phyloP scores from a whole-genome alignment of 1,284 basidiomycete genomes.

The Cryptococcus depauperatus region DNA sequence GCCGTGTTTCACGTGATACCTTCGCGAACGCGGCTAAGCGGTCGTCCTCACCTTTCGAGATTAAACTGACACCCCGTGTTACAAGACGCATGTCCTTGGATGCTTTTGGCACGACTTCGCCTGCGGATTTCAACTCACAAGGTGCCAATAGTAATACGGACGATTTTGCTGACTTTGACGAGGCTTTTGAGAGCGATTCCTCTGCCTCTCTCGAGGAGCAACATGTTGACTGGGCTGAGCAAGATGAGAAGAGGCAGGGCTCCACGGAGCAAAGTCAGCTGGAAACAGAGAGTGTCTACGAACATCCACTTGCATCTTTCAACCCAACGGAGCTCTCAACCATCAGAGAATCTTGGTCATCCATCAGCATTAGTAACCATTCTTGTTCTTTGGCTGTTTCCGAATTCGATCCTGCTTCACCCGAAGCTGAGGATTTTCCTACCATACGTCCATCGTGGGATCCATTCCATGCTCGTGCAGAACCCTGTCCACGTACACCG shows the following conservation, averaged over 20 bases:
- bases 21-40: slow-evolving; percentile 15
- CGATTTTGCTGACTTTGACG: slow-evolving; percentile 5
- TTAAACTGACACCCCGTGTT: slow-evolving; percentile 28
- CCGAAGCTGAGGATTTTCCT: not conserved
- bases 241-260: not conserved
- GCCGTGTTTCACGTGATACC: slow-evolving; percentile 3
- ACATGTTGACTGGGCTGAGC: not conserved
- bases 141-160: slow-evolving; percentile 8
- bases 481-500: slow-evolving; percentile 2
- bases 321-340: slow-evolving; percentile 17
- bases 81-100: slow-evolving; percentile 34
- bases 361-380: not conserved
- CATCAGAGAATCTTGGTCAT: slow-evolving; percentile 14
- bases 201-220: too few species aligned
- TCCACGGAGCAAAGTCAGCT: not conserved
- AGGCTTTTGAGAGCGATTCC: not conserved
- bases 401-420: not conserved
- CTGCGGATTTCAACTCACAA: not conserved
- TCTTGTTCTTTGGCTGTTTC: too few species aligned
- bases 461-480: not conserved
- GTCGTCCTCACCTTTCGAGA: slow-evolving; percentile 31
- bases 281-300: not conserved
- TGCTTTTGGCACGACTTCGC: slow-evolving; percentile 25
- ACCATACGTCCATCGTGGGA: not conserved
- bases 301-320: slow-evolving; percentile 3